Evolutionary conservation across 164 flowering plant genomes (phyloP).

Genomic region (Macadamia tetraphylla): DNA sequence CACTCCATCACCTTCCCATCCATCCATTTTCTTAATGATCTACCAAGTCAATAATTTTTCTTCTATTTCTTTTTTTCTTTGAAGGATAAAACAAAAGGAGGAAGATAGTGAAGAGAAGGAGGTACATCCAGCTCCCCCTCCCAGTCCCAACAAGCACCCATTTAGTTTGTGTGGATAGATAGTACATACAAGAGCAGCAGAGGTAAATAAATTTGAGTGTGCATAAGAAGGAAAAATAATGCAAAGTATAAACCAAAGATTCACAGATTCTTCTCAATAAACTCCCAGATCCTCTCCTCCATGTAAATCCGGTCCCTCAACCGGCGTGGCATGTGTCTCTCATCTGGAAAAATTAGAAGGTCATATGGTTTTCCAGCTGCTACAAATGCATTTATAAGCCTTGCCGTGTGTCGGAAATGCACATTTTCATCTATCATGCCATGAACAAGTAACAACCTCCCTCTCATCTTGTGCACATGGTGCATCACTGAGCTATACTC

Average conservation of each 20-base stretch:
- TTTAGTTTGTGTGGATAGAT: too few species aligned
- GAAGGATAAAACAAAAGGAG: too few species aligned
- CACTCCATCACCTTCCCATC: too few species aligned
- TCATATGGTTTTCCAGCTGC: conserved; percentile 71
- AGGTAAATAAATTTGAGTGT: background rate
- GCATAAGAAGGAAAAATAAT: background rate
- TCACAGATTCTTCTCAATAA: conserved; percentile 63
- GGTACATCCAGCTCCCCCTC: too few species aligned
- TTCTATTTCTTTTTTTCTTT: too few species aligned
- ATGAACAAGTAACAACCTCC: conserved; percentile 74
- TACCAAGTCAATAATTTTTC: too few species aligned
- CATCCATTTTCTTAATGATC: too few species aligned
- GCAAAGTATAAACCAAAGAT: background rate
- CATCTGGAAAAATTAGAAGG: conserved; percentile 78
- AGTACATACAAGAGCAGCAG: background rate
- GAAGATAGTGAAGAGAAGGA: too few species aligned
- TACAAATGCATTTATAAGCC: conserved; percentile 79
- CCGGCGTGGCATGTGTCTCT: conserved; percentile 83
- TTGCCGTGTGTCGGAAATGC: conserved; percentile 93
- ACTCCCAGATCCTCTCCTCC: conserved; percentile 93
- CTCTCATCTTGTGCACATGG: conserved; percentile 60
- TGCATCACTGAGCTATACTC: conserved; percentile 62
- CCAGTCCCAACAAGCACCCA: too few species aligned
- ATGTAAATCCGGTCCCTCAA: conserved; percentile 67
- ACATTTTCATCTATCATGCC: conserved; percentile 98